phyloP scores from a whole-genome alignment of 306 rosid genomes.

The Glycyrrhiza uralensis region DNA sequence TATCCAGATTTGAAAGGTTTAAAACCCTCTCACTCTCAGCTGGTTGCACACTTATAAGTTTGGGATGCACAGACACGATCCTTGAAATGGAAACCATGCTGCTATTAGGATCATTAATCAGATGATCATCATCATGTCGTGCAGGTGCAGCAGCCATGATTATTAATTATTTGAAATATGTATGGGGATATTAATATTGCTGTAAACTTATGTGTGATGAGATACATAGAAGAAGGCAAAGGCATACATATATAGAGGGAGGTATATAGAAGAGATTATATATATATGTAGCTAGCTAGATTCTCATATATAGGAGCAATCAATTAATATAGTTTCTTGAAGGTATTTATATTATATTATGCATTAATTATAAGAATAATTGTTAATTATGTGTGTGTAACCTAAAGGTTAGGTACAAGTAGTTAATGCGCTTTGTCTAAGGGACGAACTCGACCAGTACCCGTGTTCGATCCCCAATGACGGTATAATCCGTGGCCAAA shows the following conservation, averaged over 20 bases:
- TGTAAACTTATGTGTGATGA: slow-evolving; percentile 9
- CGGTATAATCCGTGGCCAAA: too few species aligned
- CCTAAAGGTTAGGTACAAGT: too few species aligned
- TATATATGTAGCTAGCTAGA: slow-evolving; percentile 25
- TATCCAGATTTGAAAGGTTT: slow-evolving; percentile 68
- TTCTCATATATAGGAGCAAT: slow-evolving; percentile 1
- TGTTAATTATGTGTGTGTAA: too few species aligned
- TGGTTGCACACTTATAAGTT: slow-evolving; percentile 23
- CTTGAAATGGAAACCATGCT: slow-evolving; percentile 41
- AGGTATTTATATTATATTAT: not conserved
- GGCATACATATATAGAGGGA: not conserved
- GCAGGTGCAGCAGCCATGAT: slow-evolving; percentile 49
- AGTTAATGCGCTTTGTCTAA: too few species aligned
- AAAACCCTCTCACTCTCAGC: slow-evolving; percentile 36
- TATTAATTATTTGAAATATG: not conserved
- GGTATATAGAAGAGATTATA: too few species aligned
- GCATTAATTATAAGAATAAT: too few species aligned
- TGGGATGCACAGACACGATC: slow-evolving; percentile 49
- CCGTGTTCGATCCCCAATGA: too few species aligned
- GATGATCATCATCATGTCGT: slow-evolving; percentile 29
- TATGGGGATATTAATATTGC: not conserved
- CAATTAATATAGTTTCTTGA: slow-evolving; percentile 16
- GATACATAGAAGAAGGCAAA: not conserved
- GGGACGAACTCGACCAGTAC: too few species aligned
- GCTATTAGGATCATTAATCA: too few species aligned